Percentiles rank a stretch among this genome's conserved stretches.
These are phyloP conservation scores for Tetracentron sinense DNA, from an alignment of 164 flowering plant genomes.

Conservation along the genomic window DNA sequence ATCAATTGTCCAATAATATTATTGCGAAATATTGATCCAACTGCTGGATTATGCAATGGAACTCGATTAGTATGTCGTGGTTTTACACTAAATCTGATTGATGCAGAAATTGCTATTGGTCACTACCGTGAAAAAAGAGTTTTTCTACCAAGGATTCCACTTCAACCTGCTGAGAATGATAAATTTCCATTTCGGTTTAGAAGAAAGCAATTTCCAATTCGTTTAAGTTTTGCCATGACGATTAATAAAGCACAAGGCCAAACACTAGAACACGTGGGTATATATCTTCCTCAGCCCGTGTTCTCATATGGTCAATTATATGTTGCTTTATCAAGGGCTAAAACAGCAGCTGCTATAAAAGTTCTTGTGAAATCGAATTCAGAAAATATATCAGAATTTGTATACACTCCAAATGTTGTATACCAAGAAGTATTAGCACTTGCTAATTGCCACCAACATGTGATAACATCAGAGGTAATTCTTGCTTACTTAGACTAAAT, in stretches of 20 bases:
- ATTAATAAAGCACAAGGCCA: slow-evolving; percentile 8
- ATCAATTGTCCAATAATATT: no score
- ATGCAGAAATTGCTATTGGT: not conserved
- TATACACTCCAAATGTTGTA: no score
- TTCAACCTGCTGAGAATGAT: not conserved
- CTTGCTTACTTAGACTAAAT: no score
- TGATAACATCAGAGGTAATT: no score
- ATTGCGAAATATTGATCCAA: no score
- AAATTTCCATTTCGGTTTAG: not conserved
- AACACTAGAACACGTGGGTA: slow-evolving; percentile 2
- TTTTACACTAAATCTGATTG: not conserved
- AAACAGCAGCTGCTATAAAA: no score
- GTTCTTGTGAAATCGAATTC: no score
- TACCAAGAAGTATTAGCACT: no score
- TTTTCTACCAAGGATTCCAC: not conserved
- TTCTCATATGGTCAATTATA: slow-evolving; percentile 6
- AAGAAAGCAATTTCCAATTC: not conserved
- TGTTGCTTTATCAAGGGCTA: slow-evolving; percentile 3
- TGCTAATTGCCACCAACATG: no score
- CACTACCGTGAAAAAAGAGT: not conserved
- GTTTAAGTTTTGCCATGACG: not conserved
- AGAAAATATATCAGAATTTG: no score
- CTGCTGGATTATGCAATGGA: no score
- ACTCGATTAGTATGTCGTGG: not conserved
- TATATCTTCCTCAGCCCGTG: not conserved